Evolutionary conservation across 495 filamentous ascomycete genomes (phyloP), one percentile per base, ranked within the genome.

Genomic region (Tuber calosporum): DNA sequence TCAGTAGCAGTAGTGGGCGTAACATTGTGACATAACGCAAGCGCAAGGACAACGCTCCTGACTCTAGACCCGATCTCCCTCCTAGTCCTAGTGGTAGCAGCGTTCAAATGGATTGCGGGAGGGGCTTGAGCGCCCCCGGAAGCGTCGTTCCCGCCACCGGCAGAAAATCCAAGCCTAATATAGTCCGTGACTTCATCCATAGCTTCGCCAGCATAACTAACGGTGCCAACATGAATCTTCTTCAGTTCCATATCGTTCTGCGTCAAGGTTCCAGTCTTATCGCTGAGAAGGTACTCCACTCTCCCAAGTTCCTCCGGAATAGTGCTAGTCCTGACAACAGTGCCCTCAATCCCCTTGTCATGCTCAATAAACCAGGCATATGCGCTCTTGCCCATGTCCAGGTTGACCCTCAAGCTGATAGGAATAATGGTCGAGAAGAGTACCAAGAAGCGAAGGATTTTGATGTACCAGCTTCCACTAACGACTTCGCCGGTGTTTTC

Each of bases 201-300:
- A 4, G 95, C 94, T 82, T 99, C 96, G 76, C 94, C 95, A 36
- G 93, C 96, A 80, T 98, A 99, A 0, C 94, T 97, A 4, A 98
- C 96, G 34, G 95, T 98, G 1, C 96, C 96, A 73, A 99, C 93
- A 79, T 98, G 96, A 39, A 98, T 94, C 83, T 98, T 99, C 80
- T 94, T 96, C 86, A 99, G 87, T 83, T 97, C 95, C 94, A 98
- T 98, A 78, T 97, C 92, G 81, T 99, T 99, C 80, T 97, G 93
- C 17, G 95, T 99, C 71, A 99, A 83, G 17, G 95, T 99, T 13
- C 95, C 95, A 13, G 95, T 99, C 83, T 99, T 99, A 82, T 99
- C 95, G 73, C 92, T 97, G 20, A 99, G 86, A 17, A 99, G 86
- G 80, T 98, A 99, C 83, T 99, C 95, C 62, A 99, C 94, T 58